Percentiles rank a stretch among this genome's conserved stretches.
Conservation (phyloP, 75 land plant genomes). For the Ceratopteris richardii region DNA sequence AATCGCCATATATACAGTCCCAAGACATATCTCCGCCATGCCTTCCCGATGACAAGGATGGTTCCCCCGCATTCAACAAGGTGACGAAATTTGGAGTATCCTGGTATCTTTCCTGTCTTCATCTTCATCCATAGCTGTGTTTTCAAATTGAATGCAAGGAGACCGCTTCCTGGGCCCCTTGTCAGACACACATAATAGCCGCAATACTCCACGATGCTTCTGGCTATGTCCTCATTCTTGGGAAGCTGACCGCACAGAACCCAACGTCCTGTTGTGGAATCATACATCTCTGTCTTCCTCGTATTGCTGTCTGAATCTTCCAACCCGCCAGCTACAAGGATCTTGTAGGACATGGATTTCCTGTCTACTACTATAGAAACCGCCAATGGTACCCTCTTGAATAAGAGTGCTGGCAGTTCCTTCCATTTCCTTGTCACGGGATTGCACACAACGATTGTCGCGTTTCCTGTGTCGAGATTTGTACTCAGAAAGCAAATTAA, state of each 20-base stretch:
- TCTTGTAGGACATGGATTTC: constrained; percentile 20
- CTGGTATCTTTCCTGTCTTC: constrained; percentile 27
- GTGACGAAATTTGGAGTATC: constrained; percentile 29
- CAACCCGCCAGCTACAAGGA: constrained; percentile 19
- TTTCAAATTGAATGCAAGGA: constrained; percentile 22
- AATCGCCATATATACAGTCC: constrained; percentile 24
- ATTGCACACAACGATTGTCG: constrained; percentile 39
- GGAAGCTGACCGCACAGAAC: constrained; percentile 4
- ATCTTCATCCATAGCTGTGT: constrained; percentile 20
- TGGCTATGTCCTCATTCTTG: constrained; percentile 6
- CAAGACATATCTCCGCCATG: constrained; percentile 21
- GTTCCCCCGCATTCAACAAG: constrained; percentile 23
- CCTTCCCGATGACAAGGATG: constrained; percentile 27
- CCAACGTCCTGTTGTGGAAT: constrained; percentile 6
- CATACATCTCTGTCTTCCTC: constrained; percentile 14
- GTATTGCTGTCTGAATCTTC: neutral
- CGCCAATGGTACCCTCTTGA: constrained; percentile 9
- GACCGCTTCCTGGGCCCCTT: constrained; percentile 15
- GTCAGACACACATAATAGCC: constrained; percentile 11
- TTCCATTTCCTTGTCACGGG: constrained; percentile 44
- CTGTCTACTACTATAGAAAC: constrained; percentile 25
- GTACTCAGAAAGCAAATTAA: constrained; percentile 45
- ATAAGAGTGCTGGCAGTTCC: constrained; percentile 31
- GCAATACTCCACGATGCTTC: constrained; percentile 7
- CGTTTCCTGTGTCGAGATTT: constrained; percentile 17